Evolutionary conservation across 2,329 filamentous ascomycete genomes (phyloP).

Genomic region (Trichoderma sp.): DNA sequence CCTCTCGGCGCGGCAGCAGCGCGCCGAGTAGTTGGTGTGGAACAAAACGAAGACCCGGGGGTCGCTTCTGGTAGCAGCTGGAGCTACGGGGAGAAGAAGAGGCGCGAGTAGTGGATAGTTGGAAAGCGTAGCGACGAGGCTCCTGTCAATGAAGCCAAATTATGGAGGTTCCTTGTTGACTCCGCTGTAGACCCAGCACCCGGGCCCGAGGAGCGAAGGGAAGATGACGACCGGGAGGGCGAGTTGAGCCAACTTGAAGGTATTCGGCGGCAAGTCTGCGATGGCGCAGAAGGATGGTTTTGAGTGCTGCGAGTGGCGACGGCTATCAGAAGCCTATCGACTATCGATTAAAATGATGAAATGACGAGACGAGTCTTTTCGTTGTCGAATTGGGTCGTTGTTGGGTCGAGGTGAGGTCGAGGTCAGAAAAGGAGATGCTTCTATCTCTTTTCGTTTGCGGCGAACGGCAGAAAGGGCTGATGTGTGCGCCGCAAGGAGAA

Average conservation of each 20-base stretch:
- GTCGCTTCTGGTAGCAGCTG: slow-evolving; percentile 11
- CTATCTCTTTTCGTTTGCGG: slow-evolving; percentile 24
- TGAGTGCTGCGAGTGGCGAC: neutral
- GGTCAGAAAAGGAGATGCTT: slow-evolving; percentile 12
- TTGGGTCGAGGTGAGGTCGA: neutral
- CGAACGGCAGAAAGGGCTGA: slow-evolving; percentile 16
- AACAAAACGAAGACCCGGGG: slow-evolving; percentile 38
- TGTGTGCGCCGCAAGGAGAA: slow-evolving; percentile 28
- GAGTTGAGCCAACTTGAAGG: slow-evolving; percentile 94
- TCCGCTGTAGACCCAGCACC: slow-evolving; percentile 93
- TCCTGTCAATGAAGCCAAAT: slow-evolving; percentile 52
- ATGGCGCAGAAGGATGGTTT: neutral
- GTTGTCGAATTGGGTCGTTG: slow-evolving; percentile 1
- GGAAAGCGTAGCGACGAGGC: neutral
- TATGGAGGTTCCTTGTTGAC: slow-evolving; percentile 98
- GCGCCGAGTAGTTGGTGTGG: slow-evolving; percentile 41
- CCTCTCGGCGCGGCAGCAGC: slow-evolving; percentile 45
- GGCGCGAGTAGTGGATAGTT: neutral
- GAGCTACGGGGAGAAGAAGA: slow-evolving; percentile 1
- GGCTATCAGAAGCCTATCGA: neutral
- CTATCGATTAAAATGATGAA: neutral
- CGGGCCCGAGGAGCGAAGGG: slow-evolving; percentile 88
- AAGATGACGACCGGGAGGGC: slow-evolving; percentile 71
- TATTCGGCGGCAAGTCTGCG: slow-evolving; percentile 38
- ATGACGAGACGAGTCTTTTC: neutral